Evolutionary conservation across 495 filamentous ascomycete genomes (phyloP), one percentile per base, ranked within the genome.

Genomic region (Parathielavia hyrcaniae): DNA sequence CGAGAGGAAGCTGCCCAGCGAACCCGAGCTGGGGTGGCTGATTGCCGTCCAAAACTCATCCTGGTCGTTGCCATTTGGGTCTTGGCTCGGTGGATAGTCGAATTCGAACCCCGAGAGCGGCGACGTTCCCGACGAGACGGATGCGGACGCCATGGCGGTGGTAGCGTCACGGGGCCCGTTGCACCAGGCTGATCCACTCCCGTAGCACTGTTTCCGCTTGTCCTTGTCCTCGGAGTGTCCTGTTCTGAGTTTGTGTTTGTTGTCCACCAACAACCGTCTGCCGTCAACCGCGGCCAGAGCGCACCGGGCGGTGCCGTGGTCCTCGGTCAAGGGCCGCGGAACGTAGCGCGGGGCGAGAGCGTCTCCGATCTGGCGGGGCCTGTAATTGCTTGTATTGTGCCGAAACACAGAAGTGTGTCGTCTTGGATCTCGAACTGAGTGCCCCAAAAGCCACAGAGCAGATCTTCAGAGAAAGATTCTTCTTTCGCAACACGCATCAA

Each of bases 81-180:
- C 66, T 32, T 22, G 36, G 26, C 12, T 56, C 22, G 20, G 50
- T 4, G 57, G 50, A 19, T 34, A 59, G 3, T 59, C 57, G 53
- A 60, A 62, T 20, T 73, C 66, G 62, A 67, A 70, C 26, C 44
- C 58, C 6, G 57, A 63, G 11, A 34, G 44, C 20, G 68, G 69
- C 9, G 69, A 69, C 11, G 64, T 45, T 14, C 64, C 62, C n/a
- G 63, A 63, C 30, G 59, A 61, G 11, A 71, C 69, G 6, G 69
- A 71, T 23, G 69, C 69, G 51, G 71, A 73, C 4, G 71, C 69
- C 67, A 71, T 70, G 39, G 54, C 23, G 23, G 39, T 17, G 45
- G 26, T n/a, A n/a, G n/a, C n/a, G n/a, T 58, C 5, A 30, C 34
- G 10, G 35, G 1, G 19, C 20, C 20, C 11, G 47, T 46, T 17